Evolutionary conservation across 139 green algal species (phyloP), one percentile per base, ranked within the genome.

Genomic region (Nannochloris sp.): DNA sequence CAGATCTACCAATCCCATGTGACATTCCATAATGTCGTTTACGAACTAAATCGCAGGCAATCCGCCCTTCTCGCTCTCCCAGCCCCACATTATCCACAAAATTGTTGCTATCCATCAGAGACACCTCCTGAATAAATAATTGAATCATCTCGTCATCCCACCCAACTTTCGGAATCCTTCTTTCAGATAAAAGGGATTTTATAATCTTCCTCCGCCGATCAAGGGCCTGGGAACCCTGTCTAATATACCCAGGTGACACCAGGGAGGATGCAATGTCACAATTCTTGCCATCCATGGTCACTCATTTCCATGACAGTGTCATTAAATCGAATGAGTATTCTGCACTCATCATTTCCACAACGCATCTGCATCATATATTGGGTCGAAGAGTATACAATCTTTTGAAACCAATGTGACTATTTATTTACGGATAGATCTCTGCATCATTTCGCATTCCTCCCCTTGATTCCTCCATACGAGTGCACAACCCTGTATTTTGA

Each of bases 91-190:
- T 89, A 59, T 72, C 84, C 5, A 83, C n/a, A 72, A 98, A 98
- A 68, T 95, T 97, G 79, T 97, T 98, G 65, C 72, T 88, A 83
- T 98, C 92, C 92, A 98, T 97, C 17, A 79, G 11, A 1, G 91
- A 72, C 16, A 76, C 71, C 37, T 97, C 92, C 79, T 95, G 77
- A n/a, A 96, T 40, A 23, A 97, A 69, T 49, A 87, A 68, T 66
- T 96, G 78, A 10, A 97, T 92, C 20, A 80, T 89, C 3, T 71
- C 70, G 29, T 97, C 91, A 29, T 93, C 87, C 91, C 91, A 97
- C 2, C 87, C 87, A 28, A 66, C 14, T 25, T 66, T 16, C 1
- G 91, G 91, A 61, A 97, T 64, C 37, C 71, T 48, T 3, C 85
- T 69, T 65, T 88, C 77, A 5, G 77, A 84, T 28, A 95, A 83